Conservation (phyloP, 2,329 filamentous ascomycete genomes). For the Fusarium coicis region DNA sequence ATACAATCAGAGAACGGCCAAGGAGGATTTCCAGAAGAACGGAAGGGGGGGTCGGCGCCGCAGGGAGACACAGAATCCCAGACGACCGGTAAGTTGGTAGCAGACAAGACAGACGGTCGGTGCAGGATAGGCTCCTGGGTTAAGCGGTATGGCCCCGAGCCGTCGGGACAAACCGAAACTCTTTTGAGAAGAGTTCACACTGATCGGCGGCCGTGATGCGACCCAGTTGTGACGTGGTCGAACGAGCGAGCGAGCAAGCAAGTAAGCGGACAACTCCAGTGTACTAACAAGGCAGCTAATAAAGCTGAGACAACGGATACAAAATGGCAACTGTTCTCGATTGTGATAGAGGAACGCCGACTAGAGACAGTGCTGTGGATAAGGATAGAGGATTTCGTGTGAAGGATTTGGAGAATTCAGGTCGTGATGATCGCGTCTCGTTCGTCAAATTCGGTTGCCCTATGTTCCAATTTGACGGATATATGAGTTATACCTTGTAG, state of each 20-base stretch:
- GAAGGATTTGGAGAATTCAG: not conserved
- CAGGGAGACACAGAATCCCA: slow-evolving; percentile 35
- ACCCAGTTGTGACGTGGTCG: slow-evolving; percentile 43
- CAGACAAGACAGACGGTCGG: slow-evolving; percentile 19
- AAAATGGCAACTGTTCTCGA: slow-evolving; percentile 21
- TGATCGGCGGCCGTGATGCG: slow-evolving; percentile 36
- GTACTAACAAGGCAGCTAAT: slow-evolving; percentile 5
- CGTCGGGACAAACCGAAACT: slow-evolving; percentile 37
- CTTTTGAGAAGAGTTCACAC: slow-evolving; percentile 29
- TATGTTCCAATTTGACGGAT: not conserved
- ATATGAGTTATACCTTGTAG: not conserved
- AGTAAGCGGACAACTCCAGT: not conserved
- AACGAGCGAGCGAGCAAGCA: slow-evolving; percentile 24
- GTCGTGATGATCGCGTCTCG: not conserved
- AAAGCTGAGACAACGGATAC: slow-evolving; percentile 12
- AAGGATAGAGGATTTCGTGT: not conserved
- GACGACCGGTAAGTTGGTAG: slow-evolving; percentile 29
- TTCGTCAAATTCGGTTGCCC: not conserved
- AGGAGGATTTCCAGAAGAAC: slow-evolving; percentile 42
- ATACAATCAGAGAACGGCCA: slow-evolving; percentile 20
- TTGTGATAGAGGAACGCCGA: slow-evolving; percentile 14
- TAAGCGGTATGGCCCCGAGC: slow-evolving; percentile 18
- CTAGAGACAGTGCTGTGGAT: slow-evolving; percentile 1
- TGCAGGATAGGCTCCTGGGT: slow-evolving; percentile 24
- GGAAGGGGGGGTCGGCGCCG: slow-evolving; percentile 39